Conservation (phyloP, 352 stramenopile species). For the Phytophthora tubulina region DNA sequence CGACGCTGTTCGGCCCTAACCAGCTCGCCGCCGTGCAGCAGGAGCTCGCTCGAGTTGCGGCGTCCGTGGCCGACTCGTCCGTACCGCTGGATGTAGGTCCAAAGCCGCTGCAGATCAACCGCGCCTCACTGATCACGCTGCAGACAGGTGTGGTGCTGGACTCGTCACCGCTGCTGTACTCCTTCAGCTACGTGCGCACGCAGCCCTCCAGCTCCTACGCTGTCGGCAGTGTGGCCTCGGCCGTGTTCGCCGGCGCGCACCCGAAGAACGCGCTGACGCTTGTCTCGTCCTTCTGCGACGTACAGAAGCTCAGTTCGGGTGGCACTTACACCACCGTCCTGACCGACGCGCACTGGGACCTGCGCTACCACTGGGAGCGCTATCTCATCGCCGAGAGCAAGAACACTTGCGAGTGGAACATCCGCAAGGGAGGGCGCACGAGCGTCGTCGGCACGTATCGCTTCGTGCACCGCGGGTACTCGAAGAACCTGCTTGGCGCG, state of each 20-base stretch:
- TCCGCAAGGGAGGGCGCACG: constrained; percentile 23
- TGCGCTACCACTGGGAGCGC: constrained; percentile 51
- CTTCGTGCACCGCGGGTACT: constrained; percentile 46
- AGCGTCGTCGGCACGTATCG: constrained; percentile 48
- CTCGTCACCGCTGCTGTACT: constrained; percentile 27
- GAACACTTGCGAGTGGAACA: constrained; percentile 37
- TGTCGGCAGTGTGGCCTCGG: constrained; percentile 44
- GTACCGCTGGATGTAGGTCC: constrained; percentile 44
- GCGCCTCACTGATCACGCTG: constrained; percentile 41
- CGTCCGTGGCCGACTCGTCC: constrained; percentile 37
- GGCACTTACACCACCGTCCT: constrained; percentile 40
- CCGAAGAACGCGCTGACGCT: constrained; percentile 52
- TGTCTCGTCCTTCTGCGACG: constrained; percentile 10
- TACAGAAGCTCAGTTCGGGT: constrained; percentile 38
- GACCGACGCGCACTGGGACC: constrained; percentile 62
- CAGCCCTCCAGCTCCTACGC: constrained; percentile 42
- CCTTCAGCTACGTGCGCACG: constrained; percentile 41
- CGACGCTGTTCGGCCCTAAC: constrained; percentile 74
- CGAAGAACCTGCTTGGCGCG: neutral
- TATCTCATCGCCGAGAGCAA: constrained; percentile 44
- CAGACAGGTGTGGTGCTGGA: constrained; percentile 51
- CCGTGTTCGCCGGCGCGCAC: constrained; percentile 34
- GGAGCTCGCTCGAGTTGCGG: constrained; percentile 24
- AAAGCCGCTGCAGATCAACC: constrained; percentile 49
- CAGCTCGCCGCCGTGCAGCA: constrained; percentile 65